Conservation (phyloP, 108 stramenopile species). For the Aurantiochytrium sp. region DNA sequence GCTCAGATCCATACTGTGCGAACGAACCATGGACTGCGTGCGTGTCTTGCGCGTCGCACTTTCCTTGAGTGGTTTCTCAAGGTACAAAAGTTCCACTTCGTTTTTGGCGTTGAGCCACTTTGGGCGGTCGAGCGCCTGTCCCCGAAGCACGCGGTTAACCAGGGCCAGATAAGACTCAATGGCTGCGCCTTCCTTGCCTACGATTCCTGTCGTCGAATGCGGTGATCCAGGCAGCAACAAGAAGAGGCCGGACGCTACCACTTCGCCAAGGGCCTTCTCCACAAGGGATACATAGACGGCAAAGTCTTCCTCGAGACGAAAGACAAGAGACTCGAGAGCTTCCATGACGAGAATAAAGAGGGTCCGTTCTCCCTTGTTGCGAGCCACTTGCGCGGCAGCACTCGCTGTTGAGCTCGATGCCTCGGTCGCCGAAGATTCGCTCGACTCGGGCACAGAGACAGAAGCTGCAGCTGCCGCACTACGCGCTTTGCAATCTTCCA, state of each 20-base stretch:
- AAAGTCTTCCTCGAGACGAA: not conserved
- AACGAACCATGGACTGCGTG: not conserved
- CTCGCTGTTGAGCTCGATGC: too few species aligned
- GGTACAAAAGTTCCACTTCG: not conserved
- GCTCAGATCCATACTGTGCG: constrained; percentile 46
- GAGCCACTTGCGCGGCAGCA: not conserved
- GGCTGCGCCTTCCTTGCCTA: not conserved
- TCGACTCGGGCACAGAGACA: not conserved
- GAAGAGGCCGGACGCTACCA: not conserved
- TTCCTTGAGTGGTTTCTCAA: not conserved
- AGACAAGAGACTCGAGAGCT: not conserved
- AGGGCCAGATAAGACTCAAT: not conserved
- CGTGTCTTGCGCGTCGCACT: not conserved
- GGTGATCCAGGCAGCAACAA: not conserved
- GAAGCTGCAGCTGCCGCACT: not conserved
- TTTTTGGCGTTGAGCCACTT: not conserved
- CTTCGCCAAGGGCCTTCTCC: not conserved
- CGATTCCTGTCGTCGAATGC: not conserved
- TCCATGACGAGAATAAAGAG: not conserved
- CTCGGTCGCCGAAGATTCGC: too few species aligned
- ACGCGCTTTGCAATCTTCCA: not conserved
- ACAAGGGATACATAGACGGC: not conserved
- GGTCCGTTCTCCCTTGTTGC: not conserved
- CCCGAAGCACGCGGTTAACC: not conserved
- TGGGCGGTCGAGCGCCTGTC: not conserved